These are phyloP conservation scores for Bromus sterilis DNA, from an alignment of 176 grass and related monocot species.

Conservation along the genomic window DNA sequence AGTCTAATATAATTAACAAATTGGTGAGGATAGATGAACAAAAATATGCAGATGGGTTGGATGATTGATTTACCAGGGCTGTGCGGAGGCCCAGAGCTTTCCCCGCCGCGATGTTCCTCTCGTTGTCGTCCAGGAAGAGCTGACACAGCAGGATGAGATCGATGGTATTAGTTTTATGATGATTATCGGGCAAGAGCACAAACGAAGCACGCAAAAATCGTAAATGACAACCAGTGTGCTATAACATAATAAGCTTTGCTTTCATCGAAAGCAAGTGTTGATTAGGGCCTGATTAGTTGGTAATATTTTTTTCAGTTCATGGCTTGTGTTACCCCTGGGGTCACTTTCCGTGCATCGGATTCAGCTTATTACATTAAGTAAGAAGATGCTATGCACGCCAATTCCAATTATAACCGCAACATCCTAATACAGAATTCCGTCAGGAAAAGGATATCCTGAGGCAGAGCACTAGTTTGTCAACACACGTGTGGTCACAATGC, in stretches of 20 bases:
- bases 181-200: neutral
- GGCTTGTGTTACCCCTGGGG: neutral
- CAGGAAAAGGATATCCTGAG: neutral
- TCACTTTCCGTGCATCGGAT: neutral
- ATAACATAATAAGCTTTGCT: neutral
- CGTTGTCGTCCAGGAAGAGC: slow-evolving; percentile 93
- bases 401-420: too few species aligned
- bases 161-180: neutral
- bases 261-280: neutral
- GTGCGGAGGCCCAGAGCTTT: slow-evolving; percentile 80
- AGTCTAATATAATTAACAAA: neutral
- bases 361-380: neutral
- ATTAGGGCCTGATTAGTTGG: neutral
- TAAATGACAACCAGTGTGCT: too few species aligned
- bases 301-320: neutral
- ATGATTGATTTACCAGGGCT: slow-evolving; percentile 54
- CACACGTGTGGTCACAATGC: neutral
- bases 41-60: neutral
- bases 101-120: slow-evolving; percentile 90
- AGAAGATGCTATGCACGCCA: neutral
- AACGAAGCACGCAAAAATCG: neutral
- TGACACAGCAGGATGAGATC: slow-evolving; percentile 12
- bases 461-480: neutral
- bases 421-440: neutral
- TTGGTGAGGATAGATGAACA: neutral